These are phyloP conservation scores for Debaryomycetaceae sp. DNA, from an alignment of 1,139 yeast species.

Conservation along the genomic window DNA sequence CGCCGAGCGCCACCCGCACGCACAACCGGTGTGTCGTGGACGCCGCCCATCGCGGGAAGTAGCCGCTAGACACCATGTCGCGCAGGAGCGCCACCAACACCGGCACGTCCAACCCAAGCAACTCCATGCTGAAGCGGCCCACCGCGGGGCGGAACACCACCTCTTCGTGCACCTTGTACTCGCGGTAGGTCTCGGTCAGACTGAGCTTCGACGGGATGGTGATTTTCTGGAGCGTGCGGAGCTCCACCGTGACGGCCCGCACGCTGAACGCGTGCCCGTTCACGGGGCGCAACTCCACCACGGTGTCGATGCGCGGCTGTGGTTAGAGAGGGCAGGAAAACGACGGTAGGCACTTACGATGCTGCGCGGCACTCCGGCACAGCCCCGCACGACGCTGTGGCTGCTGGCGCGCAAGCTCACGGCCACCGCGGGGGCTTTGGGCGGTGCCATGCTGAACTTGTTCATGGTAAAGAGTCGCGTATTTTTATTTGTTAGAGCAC, in stretches of 20 bases:
- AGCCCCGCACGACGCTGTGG: slow-evolving; percentile 48
- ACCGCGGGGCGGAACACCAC: slow-evolving; percentile 33
- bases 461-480: no score
- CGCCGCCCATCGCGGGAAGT: slow-evolving; percentile 37
- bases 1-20: slow-evolving; percentile 34
- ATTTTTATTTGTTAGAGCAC: slow-evolving; percentile 11
- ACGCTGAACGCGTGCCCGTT: slow-evolving; percentile 36
- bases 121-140: slow-evolving; percentile 31
- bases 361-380: slow-evolving; percentile 62
- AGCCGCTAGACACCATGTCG: slow-evolving; percentile 46
- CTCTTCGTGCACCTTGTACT: slow-evolving; percentile 32
- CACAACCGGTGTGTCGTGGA: slow-evolving; percentile 32
- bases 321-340: neutral
- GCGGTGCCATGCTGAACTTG: slow-evolving; percentile 13
- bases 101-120: slow-evolving; percentile 58
- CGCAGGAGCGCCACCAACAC: slow-evolving; percentile 55
- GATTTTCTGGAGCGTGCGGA: slow-evolving; percentile 37
- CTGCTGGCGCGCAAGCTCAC: slow-evolving; percentile 43
- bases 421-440: slow-evolving; percentile 25
- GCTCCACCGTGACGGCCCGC: slow-evolving; percentile 33
- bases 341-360: slow-evolving; percentile 25
- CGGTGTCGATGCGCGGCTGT: slow-evolving; percentile 43
- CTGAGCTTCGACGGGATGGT: slow-evolving; percentile 39
- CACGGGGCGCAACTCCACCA: slow-evolving; percentile 34
- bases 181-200: slow-evolving; percentile 34